Percentiles rank a stretch among this genome's conserved stretches.
These are phyloP conservation scores for Populus trichocarpa DNA, from an alignment of 441 rosid genomes.

Conservation along the genomic window DNA sequence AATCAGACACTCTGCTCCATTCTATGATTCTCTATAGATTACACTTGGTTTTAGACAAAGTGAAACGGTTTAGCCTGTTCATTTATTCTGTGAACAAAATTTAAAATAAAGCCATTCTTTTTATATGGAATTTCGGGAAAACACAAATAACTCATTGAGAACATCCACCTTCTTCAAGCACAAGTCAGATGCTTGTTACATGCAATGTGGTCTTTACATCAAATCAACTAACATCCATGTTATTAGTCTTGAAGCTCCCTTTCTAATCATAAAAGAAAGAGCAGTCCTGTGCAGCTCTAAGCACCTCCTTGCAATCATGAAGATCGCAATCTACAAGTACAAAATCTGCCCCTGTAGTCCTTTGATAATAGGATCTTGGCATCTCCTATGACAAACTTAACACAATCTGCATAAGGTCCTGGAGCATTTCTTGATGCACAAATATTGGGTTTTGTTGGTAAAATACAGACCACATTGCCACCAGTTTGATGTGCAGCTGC, in stretches of 20 bases:
- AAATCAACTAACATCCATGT: too few relatives aligned
- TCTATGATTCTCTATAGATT: too few relatives aligned
- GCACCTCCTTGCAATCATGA: conserved; percentile 13
- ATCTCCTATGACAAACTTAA: conserved; percentile 33
- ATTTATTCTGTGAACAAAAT: too few relatives aligned
- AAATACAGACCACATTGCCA: conserved; percentile 34
- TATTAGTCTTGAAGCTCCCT: too few relatives aligned
- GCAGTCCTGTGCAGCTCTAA: conserved; percentile 27
- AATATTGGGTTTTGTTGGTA: conserved; percentile 4
- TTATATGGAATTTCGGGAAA: too few relatives aligned
- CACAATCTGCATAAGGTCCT: conserved; percentile 18
- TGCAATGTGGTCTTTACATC: not conserved
- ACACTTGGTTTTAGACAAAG: too few relatives aligned
- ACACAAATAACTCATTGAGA: not conserved
- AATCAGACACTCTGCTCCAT: too few relatives aligned
- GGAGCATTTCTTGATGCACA: conserved; percentile 14
- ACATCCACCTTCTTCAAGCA: not conserved
- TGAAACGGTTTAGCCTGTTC: too few relatives aligned
- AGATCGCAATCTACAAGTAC: conserved; percentile 42
- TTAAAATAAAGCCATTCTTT: too few relatives aligned
- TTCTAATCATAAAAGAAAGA: not conserved
- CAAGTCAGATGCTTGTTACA: not conserved
- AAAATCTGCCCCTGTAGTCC: conserved; percentile 39
- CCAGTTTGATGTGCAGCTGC: conserved; percentile 50
- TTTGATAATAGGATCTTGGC: conserved; percentile 24